Evolutionary conservation across 73 alveolate species (phyloP).

Genomic region (Durusdinium trenchii): DNA sequence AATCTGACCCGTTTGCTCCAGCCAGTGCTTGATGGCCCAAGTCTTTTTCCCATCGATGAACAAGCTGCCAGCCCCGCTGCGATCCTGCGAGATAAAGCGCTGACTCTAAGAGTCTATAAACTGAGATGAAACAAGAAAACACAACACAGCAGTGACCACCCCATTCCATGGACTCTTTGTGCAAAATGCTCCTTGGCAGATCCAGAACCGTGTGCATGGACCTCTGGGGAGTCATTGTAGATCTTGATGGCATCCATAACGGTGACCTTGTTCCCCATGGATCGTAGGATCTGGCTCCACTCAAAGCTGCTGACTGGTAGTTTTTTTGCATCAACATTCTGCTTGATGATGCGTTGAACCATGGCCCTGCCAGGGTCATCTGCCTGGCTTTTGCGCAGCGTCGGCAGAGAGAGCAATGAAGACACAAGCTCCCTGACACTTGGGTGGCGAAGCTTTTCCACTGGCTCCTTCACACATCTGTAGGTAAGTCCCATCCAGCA

Average conservation of each 20-base stretch:
- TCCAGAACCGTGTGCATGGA: constrained; percentile 1
- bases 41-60: neutral
- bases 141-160: too few relatives aligned
- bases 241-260: neutral
- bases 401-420: neutral
- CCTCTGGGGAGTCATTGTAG: constrained; percentile 9
- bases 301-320: constrained; percentile 1
- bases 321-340: neutral
- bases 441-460: neutral
- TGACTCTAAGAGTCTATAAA: too few relatives aligned
- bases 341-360: neutral
- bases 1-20: neutral
- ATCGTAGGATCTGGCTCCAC: neutral
- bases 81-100: too few relatives aligned
- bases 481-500: neutral
- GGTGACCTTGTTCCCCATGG: neutral
- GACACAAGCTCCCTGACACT: neutral
- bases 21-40: neutral
- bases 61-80: constrained; percentile 32
- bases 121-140: too few relatives aligned
- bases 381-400: neutral
- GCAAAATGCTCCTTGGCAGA: too few relatives aligned
- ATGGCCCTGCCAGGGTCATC: neutral
- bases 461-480: neutral
- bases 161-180: too few relatives aligned